Evolutionary conservation across 2,329 filamentous ascomycete genomes (phyloP).

Genomic region (Hypoxylon sp.): DNA sequence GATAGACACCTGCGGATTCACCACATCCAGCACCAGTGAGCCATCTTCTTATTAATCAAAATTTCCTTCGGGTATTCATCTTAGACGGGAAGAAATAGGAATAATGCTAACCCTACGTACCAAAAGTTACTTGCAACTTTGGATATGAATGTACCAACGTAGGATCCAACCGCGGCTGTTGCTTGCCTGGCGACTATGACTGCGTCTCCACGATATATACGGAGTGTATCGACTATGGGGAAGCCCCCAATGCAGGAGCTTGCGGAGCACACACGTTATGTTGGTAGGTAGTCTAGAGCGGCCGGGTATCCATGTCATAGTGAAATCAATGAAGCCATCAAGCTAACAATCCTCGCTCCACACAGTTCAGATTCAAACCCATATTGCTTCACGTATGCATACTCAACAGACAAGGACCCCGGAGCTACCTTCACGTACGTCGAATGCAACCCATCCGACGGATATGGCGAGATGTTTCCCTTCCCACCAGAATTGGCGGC

Average conservation of each 20-base stretch:
- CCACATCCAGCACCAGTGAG: slow-evolving; percentile 49
- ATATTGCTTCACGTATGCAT: slow-evolving; percentile 51
- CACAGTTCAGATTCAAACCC: slow-evolving; percentile 44
- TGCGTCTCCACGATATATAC: slow-evolving; percentile 52
- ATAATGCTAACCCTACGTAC: slow-evolving; percentile 22
- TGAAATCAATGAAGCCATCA: not conserved
- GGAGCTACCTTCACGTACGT: slow-evolving; percentile 49
- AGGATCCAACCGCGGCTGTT: slow-evolving; percentile 52
- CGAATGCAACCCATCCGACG: slow-evolving; percentile 46
- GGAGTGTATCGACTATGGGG: slow-evolving; percentile 47
- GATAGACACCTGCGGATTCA: slow-evolving; percentile 52
- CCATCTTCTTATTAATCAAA: not conserved
- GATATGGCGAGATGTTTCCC: slow-evolving; percentile 51
- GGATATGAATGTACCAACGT: slow-evolving; percentile 51
- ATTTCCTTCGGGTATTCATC: not conserved
- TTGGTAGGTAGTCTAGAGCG: slow-evolving; percentile 48
- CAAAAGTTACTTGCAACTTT: slow-evolving; percentile 51
- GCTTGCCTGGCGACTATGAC: slow-evolving; percentile 42
- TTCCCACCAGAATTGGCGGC: slow-evolving; percentile 49
- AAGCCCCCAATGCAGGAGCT: slow-evolving; percentile 34
- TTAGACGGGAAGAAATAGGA: not conserved
- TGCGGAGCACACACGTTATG: slow-evolving; percentile 52
- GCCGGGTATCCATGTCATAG: not conserved
- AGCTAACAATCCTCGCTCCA: slow-evolving; percentile 4
- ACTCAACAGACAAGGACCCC: slow-evolving; percentile 41